Evolutionary conservation across 1,284 basidiomycete species (phyloP).

Genomic region (Irpex sp.): DNA sequence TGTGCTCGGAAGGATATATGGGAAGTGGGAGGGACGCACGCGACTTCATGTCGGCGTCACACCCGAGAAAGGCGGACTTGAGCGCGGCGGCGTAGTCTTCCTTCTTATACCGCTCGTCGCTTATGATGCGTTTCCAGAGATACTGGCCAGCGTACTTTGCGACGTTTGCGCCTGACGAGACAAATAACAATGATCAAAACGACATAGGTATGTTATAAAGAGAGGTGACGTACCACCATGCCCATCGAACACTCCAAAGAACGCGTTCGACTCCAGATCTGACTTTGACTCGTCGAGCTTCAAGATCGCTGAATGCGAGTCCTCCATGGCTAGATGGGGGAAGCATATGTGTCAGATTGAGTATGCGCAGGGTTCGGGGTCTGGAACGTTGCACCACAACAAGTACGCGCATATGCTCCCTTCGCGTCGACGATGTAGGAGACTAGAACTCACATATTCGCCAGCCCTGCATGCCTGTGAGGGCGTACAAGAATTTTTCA

Average conservation of each 20-base stretch:
- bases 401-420: not conserved
- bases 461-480: conserved; percentile 99
- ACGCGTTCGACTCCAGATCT: conserved; percentile 53
- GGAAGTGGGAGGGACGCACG: conserved; percentile 47
- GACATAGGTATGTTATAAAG: not conserved
- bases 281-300: conserved; percentile 49
- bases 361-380: not conserved
- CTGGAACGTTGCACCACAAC: too few species aligned
- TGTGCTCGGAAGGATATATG: conserved; percentile 4
- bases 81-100: conserved; percentile 73
- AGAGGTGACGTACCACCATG: conserved; percentile 76
- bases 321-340: conserved; percentile 82
- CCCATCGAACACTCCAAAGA: conserved; percentile 98
- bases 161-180: conserved; percentile 70
- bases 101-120: conserved; percentile 69
- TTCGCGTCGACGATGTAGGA: not conserved
- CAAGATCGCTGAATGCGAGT: conserved; percentile 86
- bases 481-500: conserved; percentile 74
- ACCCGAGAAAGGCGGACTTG: conserved; percentile 88
- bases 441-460: conserved; percentile 76
- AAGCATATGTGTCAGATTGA: not conserved
- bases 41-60: conserved; percentile 87
- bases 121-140: conserved; percentile 76
- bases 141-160: conserved; percentile 90
- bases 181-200: not conserved